These are phyloP conservation scores for cucumber (Cucumis sativus) DNA, from an alignment of 306 rosid genomes.

Conservation along the genomic window DNA sequence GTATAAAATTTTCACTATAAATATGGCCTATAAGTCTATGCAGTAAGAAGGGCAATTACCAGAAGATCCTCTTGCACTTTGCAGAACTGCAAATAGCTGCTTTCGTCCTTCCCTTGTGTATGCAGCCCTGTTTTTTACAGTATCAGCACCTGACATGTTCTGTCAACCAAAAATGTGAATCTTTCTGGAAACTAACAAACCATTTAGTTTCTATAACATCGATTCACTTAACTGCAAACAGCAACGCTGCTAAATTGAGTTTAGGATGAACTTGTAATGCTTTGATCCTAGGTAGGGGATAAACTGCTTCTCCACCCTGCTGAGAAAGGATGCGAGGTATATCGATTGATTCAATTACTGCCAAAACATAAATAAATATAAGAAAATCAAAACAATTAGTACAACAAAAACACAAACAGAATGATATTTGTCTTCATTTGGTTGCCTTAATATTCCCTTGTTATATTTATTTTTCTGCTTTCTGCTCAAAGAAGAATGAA, in stretches of 20 bases:
- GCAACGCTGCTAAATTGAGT: conserved; percentile 71
- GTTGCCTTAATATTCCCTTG: background rate
- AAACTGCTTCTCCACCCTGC: conserved; percentile 96
- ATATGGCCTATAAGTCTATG: background rate
- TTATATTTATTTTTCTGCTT: background rate
- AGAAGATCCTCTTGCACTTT: conserved; percentile 93
- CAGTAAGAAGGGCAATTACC: conserved; percentile 37
- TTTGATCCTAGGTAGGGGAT: conserved; percentile 79
- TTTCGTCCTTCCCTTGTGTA: conserved; percentile 81
- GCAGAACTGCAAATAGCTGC: conserved; percentile 90
- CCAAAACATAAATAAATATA: conserved; percentile 10
- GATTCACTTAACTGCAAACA: conserved; percentile 67
- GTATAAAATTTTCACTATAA: background rate
- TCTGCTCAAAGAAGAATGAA: background rate
- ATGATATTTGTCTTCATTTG: background rate
- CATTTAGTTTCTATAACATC: conserved; percentile 5
- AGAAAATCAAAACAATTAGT: conserved; percentile 3
- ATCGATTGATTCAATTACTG: conserved; percentile 91
- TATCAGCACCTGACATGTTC: conserved; percentile 60
- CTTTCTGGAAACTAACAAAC: conserved; percentile 13
- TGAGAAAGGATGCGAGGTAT: conserved; percentile 95
- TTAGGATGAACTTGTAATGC: conserved; percentile 84
- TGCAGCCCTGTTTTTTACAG: conserved; percentile 51
- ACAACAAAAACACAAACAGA: background rate
- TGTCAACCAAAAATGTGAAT: conserved; percentile 17